A percentile compares a stretch with the other conserved stretches of the same genome.
Evolutionary conservation across 257 asterid genomes (phyloP).

Genomic region (Przewalskia tangutica): DNA sequence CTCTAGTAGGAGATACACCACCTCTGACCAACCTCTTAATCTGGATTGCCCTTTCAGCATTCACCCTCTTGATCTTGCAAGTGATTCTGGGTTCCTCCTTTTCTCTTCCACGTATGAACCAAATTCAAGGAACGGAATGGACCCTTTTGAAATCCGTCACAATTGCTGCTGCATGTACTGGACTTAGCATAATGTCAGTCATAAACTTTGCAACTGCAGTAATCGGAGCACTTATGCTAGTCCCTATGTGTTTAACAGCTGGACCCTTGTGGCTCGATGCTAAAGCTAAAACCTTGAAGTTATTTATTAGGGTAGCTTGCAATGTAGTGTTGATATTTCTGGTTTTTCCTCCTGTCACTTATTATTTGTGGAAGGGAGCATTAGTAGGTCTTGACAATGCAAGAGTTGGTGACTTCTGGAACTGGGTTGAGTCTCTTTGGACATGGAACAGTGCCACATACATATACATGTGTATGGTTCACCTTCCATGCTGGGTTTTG

Average conservation of each 20-base stretch:
- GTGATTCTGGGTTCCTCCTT: conserved; percentile 26
- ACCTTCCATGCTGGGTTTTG: conserved; percentile 91
- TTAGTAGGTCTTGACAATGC: conserved; percentile 38
- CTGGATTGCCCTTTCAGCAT: conserved; percentile 40
- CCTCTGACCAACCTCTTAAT: conserved; percentile 35
- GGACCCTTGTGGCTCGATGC: conserved; percentile 44
- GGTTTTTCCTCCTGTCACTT: conserved; percentile 56
- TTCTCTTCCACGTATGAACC: conserved; percentile 9
- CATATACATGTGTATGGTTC: conserved; percentile 65
- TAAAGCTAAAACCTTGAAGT: conserved; percentile 19
- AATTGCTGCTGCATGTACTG: conserved; percentile 61
- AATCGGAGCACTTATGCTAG: conserved; percentile 73
- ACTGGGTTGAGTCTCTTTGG: conserved; percentile 80
- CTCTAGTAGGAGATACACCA: conserved; percentile 36
- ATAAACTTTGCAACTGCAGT: conserved; percentile 90
- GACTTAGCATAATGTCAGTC: conserved; percentile 90
- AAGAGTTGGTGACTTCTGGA: conserved; percentile 67
- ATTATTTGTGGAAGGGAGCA: conserved; percentile 41
- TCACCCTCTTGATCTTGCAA: conserved; percentile 38
- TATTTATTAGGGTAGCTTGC: conserved; percentile 30
- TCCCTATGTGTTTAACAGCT: conserved; percentile 71
- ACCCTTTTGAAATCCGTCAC: conserved; percentile 65
- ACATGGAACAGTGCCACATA: conserved; percentile 91
- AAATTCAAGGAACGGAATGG: conserved; percentile 44
- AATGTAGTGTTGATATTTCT: conserved; percentile 28